Evolutionary conservation across 352 stramenopile genomes (phyloP).

Genomic region (Pythium aphanidermatum): DNA sequence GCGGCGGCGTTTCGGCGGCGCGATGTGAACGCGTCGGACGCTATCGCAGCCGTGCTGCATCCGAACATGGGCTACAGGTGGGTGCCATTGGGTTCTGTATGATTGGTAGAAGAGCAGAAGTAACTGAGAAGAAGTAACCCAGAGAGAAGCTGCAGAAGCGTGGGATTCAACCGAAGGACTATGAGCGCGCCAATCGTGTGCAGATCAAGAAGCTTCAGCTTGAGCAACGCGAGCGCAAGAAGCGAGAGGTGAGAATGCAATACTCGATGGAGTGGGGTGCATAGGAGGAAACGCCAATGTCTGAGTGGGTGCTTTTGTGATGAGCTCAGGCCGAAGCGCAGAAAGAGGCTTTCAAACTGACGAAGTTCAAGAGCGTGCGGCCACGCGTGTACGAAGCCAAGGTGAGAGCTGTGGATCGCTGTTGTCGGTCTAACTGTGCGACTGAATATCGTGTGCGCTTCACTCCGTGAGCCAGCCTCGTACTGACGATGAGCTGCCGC

Average conservation of each 20-base stretch:
- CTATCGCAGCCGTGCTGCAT: constrained; percentile 55
- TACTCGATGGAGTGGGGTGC: no score
- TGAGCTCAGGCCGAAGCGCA: constrained; percentile 24
- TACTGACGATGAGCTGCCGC: constrained; percentile 4
- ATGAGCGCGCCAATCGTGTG: constrained; percentile 59
- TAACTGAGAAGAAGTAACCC: not conserved
- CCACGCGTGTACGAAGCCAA: constrained; percentile 41
- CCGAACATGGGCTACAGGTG: constrained; percentile 56
- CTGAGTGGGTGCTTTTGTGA: not conserved
- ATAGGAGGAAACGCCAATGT: no score
- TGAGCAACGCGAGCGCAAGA: constrained; percentile 46
- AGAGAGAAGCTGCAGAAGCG: constrained; percentile 54
- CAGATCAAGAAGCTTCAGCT: constrained; percentile 51
- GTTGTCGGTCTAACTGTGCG: not conserved
- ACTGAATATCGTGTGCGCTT: no score
- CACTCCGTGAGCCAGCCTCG: no score
- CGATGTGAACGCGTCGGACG: constrained; percentile 65
- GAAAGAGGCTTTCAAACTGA: constrained; percentile 57
- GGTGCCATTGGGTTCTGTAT: not conserved
- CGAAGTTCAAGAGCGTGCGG: constrained; percentile 51
- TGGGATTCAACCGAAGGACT: constrained; percentile 54
- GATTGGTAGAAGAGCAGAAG: not conserved
- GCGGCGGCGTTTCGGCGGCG: constrained; percentile 39
- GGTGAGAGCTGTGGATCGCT: not conserved
- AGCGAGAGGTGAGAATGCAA: constrained; percentile 25